Percentiles rank a stretch among this genome's conserved stretches.
These are phyloP conservation scores for Phytophthora macrochlamydospora DNA, from an alignment of 352 stramenopile species.

Conservation along the genomic window DNA sequence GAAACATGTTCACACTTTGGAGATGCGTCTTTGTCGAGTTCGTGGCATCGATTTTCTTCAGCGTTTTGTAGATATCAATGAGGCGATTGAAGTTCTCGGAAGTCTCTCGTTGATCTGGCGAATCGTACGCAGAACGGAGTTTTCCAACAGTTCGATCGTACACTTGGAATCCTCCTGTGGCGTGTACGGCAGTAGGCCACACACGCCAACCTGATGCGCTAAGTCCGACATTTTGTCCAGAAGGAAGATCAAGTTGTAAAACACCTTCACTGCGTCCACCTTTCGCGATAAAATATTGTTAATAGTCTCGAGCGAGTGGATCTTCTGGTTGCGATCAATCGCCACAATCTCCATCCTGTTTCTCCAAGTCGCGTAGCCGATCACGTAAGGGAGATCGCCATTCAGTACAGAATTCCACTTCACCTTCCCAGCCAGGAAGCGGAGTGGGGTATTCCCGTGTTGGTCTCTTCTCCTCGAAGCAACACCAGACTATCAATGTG, in stretches of 20 bases:
- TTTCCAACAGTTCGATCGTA: not conserved
- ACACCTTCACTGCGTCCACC: constrained; percentile 5
- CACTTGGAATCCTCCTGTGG: not conserved
- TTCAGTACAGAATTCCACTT: constrained; percentile 13
- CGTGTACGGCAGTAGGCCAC: not conserved
- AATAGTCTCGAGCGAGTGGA: not conserved
- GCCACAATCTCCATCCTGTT: constrained; percentile 7
- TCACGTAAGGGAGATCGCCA: constrained; percentile 14
- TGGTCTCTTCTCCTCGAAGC: constrained; percentile 19
- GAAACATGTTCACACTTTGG: not conserved
- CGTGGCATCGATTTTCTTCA: not conserved
- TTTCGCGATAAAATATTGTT: not conserved
- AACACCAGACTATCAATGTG: constrained; percentile 6
- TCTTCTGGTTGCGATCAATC: constrained; percentile 3
- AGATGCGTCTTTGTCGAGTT: not conserved
- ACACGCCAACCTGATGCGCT: too few relatives aligned
- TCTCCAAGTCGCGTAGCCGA: constrained; percentile 7
- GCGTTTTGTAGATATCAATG: constrained; percentile 4
- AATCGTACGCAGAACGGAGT: constrained; percentile 5
- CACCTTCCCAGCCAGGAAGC: constrained; percentile 6
- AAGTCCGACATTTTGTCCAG: constrained; percentile 3
- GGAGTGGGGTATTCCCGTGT: constrained; percentile 4
- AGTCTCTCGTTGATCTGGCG: not conserved
- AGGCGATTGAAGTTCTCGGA: not conserved
- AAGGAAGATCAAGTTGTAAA: constrained; percentile 12